phyloP scores from a whole-genome alignment of 2,329 filamentous ascomycete genomes.

The Coniella vitis region DNA sequence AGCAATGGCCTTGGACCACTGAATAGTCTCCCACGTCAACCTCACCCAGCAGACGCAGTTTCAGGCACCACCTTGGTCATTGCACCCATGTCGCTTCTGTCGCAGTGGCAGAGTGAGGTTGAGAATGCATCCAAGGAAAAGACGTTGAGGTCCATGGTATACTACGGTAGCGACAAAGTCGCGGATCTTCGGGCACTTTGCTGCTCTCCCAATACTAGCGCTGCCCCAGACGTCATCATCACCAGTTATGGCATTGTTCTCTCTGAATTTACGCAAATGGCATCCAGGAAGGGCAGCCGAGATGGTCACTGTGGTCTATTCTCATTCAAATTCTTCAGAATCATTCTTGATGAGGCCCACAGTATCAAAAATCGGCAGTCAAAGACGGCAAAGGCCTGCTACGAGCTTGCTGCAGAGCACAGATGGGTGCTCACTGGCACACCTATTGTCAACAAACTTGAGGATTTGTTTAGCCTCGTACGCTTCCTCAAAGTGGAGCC shows the following conservation, averaged over 20 bases:
- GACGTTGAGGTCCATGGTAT: slow-evolving; percentile 76
- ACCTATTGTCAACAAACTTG: slow-evolving; percentile 90
- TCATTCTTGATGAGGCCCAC: slow-evolving; percentile 94
- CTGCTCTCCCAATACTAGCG: slow-evolving; percentile 62
- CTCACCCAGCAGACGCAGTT: slow-evolving; percentile 51
- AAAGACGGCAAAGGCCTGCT: slow-evolving; percentile 93
- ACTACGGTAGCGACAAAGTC: slow-evolving; percentile 84
- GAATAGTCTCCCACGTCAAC: slow-evolving; percentile 56
- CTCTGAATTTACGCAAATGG: slow-evolving; percentile 78
- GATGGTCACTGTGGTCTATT: slow-evolving; percentile 69
- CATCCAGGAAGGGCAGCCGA: slow-evolving; percentile 57
- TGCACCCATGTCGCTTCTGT: slow-evolving; percentile 93
- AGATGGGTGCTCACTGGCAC: slow-evolving; percentile 93
- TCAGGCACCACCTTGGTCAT: slow-evolving; percentile 83
- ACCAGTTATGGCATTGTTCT: slow-evolving; percentile 91
- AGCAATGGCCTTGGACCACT: slow-evolving; percentile 34
- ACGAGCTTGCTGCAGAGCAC: slow-evolving; percentile 77
- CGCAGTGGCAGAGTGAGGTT: slow-evolving; percentile 95
- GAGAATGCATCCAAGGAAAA: slow-evolving; percentile 82
- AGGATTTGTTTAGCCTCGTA: slow-evolving; percentile 90
- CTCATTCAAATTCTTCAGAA: slow-evolving; percentile 85
- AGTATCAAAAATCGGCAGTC: slow-evolving; percentile 85
- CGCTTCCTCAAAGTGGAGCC: slow-evolving; percentile 91
- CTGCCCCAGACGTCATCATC: slow-evolving; percentile 83
- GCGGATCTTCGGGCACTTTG: slow-evolving; percentile 74